Evolutionary conservation across 495 filamentous ascomycete genomes (phyloP).

Genomic region (Xylaria telfairii): DNA sequence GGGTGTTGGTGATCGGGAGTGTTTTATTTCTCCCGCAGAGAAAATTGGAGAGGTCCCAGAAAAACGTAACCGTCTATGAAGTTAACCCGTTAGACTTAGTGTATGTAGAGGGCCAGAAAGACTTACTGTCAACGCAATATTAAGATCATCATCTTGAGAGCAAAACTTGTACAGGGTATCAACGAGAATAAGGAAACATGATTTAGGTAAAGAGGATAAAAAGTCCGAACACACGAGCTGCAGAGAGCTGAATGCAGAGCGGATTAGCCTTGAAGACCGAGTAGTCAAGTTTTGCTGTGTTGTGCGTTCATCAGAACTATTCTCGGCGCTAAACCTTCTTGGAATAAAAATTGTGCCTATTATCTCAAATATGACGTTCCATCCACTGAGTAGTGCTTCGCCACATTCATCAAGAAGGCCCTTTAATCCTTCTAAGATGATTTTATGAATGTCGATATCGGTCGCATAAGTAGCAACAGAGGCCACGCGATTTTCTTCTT

Average conservation of each 20-base stretch:
- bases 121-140: conserved; percentile 86
- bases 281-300: conserved; percentile 48
- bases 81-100: conserved; percentile 32
- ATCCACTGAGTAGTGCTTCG: conserved; percentile 79
- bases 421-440: conserved; percentile 80
- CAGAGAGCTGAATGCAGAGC: conserved; percentile 83
- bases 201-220: conserved; percentile 74
- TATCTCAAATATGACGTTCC: conserved; percentile 84
- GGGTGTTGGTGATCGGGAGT: conserved; percentile 54
- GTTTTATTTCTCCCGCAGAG: conserved; percentile 59
- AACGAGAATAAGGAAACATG: conserved; percentile 81
- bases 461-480: conserved; percentile 61
- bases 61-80: conserved; percentile 80
- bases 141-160: conserved; percentile 86
- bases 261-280: conserved; percentile 74
- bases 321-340: conserved; percentile 36
- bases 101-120: neutral
- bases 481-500: conserved; percentile 49
- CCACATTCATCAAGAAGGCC: conserved; percentile 87
- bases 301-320: conserved; percentile 27
- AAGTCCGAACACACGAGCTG: conserved; percentile 97
- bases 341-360: conserved; percentile 80
- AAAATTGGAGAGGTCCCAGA: conserved; percentile 93
- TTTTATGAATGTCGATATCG: conserved; percentile 82
- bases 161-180: conserved; percentile 89